Conservation (phyloP, 208 protist species). For the Strigomonas oncopelti region DNA sequence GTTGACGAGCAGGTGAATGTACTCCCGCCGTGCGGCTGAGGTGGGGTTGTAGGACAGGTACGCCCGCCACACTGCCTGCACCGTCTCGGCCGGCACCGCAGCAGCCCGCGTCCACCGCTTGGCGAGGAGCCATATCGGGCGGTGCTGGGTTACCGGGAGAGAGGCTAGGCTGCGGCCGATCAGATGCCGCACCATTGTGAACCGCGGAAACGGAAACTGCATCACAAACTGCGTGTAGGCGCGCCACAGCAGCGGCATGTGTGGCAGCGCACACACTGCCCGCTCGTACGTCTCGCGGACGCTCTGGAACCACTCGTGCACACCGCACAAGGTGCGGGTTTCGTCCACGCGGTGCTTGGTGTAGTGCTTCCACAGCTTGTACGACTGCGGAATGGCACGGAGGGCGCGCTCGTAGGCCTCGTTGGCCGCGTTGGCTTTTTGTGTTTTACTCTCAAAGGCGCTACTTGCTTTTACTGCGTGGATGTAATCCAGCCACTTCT, state of each 20-base stretch:
- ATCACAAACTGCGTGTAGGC: constrained; percentile 71
- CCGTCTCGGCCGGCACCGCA: constrained; percentile 46
- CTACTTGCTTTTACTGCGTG: constrained; percentile 1
- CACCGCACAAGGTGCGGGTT: constrained; percentile 33
- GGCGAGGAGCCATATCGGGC: constrained; percentile 61
- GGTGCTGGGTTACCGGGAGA: constrained; percentile 76
- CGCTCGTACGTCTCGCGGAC: constrained; percentile 71
- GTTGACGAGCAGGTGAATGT: constrained; percentile 56
- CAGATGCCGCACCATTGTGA: constrained; percentile 64
- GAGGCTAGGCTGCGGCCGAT: constrained; percentile 40
- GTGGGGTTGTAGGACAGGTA: constrained; percentile 60
- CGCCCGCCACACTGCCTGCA: constrained; percentile 50
- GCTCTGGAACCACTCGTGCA: constrained; percentile 63
- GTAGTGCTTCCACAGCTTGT: constrained; percentile 81
- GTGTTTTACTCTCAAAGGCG: constrained; percentile 10
- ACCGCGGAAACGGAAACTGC: constrained; percentile 30
- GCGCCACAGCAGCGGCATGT: constrained; percentile 75
- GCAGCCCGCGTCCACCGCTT: constrained; percentile 41
- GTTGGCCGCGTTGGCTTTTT: constrained; percentile 58
- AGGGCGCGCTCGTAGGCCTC: constrained; percentile 73
- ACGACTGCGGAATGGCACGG: constrained; percentile 64
- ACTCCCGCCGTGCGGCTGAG: constrained; percentile 41
- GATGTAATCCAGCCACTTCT: constrained; percentile 65
- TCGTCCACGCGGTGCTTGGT: constrained; percentile 51
- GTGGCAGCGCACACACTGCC: constrained; percentile 59